A percentile compares a stretch with the other conserved stretches of the same genome.
phyloP scores from a whole-genome alignment of 2,329 filamentous ascomycete genomes.

The Claviceps arundinis region DNA sequence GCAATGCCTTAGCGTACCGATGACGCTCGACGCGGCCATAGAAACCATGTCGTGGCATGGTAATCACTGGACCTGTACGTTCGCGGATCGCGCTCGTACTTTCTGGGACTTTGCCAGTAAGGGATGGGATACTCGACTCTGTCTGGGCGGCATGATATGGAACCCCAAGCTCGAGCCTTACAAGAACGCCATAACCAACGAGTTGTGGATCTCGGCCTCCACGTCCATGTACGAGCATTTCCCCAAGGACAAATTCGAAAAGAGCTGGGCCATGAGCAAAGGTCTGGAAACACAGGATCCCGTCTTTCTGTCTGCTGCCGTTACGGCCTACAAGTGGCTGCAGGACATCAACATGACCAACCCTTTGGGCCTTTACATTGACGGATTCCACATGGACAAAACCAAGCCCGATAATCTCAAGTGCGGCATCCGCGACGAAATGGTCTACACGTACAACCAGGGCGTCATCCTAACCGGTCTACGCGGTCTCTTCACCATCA shows the following conservation, averaged over 20 bases:
- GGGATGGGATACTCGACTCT: conserved; percentile 74
- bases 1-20: conserved; percentile 5
- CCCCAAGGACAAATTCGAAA: conserved; percentile 62
- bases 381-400: conserved; percentile 74
- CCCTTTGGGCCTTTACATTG: conserved; percentile 57
- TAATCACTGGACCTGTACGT: conserved; percentile 58
- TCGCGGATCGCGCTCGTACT: conserved; percentile 68
- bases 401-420: conserved; percentile 49
- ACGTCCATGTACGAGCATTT: conserved; percentile 84
- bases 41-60: conserved; percentile 55
- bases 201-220: conserved; percentile 75
- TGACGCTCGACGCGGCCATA: conserved; percentile 9
- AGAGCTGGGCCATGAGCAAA: conserved; percentile 41
- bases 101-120: conserved; percentile 72
- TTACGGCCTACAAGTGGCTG: conserved; percentile 73
- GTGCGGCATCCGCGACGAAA: conserved; percentile 72
- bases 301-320: conserved; percentile 57
- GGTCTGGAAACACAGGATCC: conserved; percentile 34
- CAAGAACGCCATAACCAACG: conserved; percentile 94
- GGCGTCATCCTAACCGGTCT: conserved; percentile 77
- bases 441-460: conserved; percentile 95
- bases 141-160: conserved; percentile 84
- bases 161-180: conserved; percentile 69
- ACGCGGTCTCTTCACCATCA: conserved; percentile 67
- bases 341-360: conserved; percentile 71